Base-by-base conservation (phyloP, 2,329 filamentous ascomycete genomes). In the Alternaria tenuissima region DNA sequence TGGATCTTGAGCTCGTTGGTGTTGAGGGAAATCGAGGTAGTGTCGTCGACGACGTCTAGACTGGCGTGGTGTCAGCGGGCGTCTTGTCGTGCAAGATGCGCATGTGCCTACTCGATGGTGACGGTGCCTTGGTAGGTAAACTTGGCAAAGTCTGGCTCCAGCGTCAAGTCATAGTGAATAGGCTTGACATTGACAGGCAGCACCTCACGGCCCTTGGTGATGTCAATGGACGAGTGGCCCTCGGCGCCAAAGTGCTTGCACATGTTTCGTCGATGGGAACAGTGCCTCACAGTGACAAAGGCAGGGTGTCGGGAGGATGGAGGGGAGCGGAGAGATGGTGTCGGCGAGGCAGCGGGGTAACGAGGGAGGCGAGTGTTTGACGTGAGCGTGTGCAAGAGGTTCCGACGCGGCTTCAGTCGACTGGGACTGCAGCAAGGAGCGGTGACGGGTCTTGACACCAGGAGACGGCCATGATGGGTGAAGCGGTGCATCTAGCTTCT, bases 131-230 rank as follows among this genome's bases (percentile, higher is more conserved):
- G 87, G 77, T 94, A 98, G 65, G 88, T 93, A 80, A 95, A 93
- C 66, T 90, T 93, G 71, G 91, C 86, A 70, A 98, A 91, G 82
- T 97, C 88, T 55, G 94, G 93, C 82, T 98, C 95, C 64, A 98
- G 85, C 1, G 92, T 95, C 70, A 98, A 81, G 79, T 96, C 88
- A 81, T 98, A 98, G 82, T 98, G 93, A 39, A 86, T 81, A n/a
- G 94, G 94, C 78, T 94, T 91, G 73, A 97, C 93, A 76, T 97
- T 96, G 80, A 89, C 89, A 53, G 94, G 95, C 71, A 98, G 86
- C 67, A 98, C 90, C 83, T 96, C 91, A 72, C 94, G 89, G 66
- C 87, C 88, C 69, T 86, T 85, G 53, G 85, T 80, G 69, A 90
- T 83, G 76, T 89, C 84, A 65, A 86, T 82, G 71, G 84, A 86